These are phyloP conservation scores for Cutaneotrichosporon sp. DNA, from an alignment of 1,284 basidiomycete genomes.

Conservation along the genomic window DNA sequence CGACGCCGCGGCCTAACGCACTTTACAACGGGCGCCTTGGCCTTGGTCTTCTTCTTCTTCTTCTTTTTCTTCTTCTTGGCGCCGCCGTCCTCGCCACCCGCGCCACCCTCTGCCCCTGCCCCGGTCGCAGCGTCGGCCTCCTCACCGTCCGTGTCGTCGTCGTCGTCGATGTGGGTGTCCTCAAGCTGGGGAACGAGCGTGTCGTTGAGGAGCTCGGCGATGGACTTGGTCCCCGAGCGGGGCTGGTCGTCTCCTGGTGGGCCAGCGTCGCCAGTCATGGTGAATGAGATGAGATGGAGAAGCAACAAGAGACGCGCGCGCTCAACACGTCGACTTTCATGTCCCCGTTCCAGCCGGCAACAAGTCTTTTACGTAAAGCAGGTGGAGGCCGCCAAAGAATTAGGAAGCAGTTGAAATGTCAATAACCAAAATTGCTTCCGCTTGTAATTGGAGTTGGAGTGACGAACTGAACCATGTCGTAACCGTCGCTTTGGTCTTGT, in stretches of 20 bases:
- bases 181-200: conserved; percentile 19
- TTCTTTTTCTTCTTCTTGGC: conserved; percentile 31
- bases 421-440: not conserved
- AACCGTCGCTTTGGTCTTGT: not conserved
- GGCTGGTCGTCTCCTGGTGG: not conserved
- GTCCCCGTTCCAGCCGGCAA: too few species aligned
- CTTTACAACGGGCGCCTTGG: conserved; percentile 33
- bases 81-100: conserved; percentile 25
- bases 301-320: not conserved
- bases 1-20: not conserved
- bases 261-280: conserved; percentile 4
- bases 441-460: not conserved
- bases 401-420: not conserved
- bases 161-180: conserved; percentile 16
- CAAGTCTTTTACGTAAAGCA: not conserved
- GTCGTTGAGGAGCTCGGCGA: conserved; percentile 5
- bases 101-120: conserved; percentile 25
- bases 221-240: conserved; percentile 2
- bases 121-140: conserved; percentile 20
- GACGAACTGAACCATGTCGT: not conserved
- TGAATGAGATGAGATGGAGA: not conserved
- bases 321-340: not conserved
- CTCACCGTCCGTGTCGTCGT: conserved; percentile 15
- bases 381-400: not conserved
- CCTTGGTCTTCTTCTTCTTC: conserved; percentile 41